Evolutionary conservation across 495 filamentous ascomycete genomes (phyloP), one percentile per base, ranked within the genome.

Genomic region (Ramalina peruviana): DNA sequence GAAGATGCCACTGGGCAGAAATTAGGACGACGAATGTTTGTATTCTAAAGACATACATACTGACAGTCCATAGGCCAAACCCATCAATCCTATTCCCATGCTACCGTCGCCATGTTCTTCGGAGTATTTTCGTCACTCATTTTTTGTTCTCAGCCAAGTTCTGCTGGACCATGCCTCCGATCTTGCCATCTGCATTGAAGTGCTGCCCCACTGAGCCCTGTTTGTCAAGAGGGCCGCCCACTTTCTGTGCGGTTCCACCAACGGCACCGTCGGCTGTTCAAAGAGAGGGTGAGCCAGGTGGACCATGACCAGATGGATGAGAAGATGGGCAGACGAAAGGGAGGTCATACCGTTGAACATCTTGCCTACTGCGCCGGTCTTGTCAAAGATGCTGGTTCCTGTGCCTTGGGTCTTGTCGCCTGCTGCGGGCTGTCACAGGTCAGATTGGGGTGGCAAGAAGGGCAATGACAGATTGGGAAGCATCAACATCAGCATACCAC

Each of bases 171-270:
- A 66, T 67, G 11, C 62, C 65, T 9, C 66, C 66, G 37, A 65
- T 65, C 36, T 62, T 43, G 6, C 65, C 65, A 25, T 66, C 66
- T 11, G 53, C 55, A 50, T 65, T 66, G 38, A 61, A 60, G 36
- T 69, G 55, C 19, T 66, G 54, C 19, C 63, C 62, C 9, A 67
- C 60, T 0, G 62, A 46, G 0, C 66, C 66, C 11, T 60, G 17
- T 42, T 65, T 62, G 19, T 69, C 68, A 40, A 79, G 62, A 0
- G 74, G 73, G 0, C 76, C 78, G n/a, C 76, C 74, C 7, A 80
- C 50, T 36, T 60, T 67, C 46, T 80, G 63, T 6, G 68, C 72
- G 6, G 65, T 65, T 27, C 71, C 66, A 15, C 76, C 72, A 33
- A 80, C 64, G 0, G 64, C 61, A 21, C 78, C 74, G 13, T 77